Evolutionary conservation across 192 early-diverging fungal genomes (phyloP), one percentile per base, ranked within the genome.

Genomic region (Backusella liffmaniae): DNA sequence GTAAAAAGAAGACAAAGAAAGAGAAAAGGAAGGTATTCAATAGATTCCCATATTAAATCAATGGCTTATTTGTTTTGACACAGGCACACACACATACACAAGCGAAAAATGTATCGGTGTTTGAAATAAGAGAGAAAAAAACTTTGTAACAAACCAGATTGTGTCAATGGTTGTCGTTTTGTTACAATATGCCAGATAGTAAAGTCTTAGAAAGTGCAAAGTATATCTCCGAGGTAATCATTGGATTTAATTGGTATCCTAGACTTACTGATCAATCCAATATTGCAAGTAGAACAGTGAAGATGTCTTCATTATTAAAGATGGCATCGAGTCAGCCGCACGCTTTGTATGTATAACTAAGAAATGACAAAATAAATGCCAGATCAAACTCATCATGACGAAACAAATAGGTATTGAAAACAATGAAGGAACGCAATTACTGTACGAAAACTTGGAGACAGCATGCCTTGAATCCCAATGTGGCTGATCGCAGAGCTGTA

Each of bases 391-490:
- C 39, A 51, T 66, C 6, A 3, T 26, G 2, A 29, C 29, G 10
- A 30, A 51, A 41, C 5, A 49, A 34, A 7, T 53, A 90, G 85
- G 88, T 94, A 46, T 83, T 87, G 67, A 78, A 81, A 21, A 86
- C 86, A 16, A 91, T 94, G 91, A 84, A 90, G 51, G 79, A 77
- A 59, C 77, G 74, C n/a, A 82, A 71, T 51, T 93, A 88, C 82
- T 88, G 88, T 37, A 87, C 88, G 39, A 86, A 84, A n/a, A 84
- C 79, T 4, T 91, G 90, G 90, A 90, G 88, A 35, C 72, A 78
- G 65, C 89, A 93, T 78, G 73, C 85, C 35, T 76, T 94, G 69
- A 89, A 90, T 71, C 93, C 93, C 5, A 87, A 88, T 41, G 73
- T 79, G 13, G 88, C 88, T 39, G 81, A 93, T 75, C 49, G 62